These are phyloP conservation scores for Aspergillus mulundensis DNA, from an alignment of 495 filamentous ascomycete species.

Conservation along the genomic window DNA sequence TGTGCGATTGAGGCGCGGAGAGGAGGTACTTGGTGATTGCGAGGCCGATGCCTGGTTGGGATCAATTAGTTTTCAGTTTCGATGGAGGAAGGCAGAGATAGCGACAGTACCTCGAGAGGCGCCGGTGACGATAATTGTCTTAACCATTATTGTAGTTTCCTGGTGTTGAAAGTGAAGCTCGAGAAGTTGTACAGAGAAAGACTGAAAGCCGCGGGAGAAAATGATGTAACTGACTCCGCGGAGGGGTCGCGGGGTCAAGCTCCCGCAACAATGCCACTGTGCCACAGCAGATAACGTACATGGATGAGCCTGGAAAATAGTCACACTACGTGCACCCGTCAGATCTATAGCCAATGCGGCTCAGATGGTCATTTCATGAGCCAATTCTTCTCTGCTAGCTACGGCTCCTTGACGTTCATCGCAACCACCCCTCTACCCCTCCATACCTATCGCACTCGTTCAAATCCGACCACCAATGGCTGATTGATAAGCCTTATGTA, in stretches of 20 bases:
- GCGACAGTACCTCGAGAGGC: slow-evolving; percentile 52
- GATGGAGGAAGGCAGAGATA: not conserved
- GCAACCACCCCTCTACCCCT: no score
- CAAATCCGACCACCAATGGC: no score
- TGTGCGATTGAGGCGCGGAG: slow-evolving; percentile 51
- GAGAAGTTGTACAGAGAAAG: not conserved
- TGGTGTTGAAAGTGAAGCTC: not conserved
- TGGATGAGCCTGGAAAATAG: not conserved
- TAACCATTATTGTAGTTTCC: slow-evolving; percentile 35
- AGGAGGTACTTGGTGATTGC: slow-evolving; percentile 74
- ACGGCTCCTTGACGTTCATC: no score
- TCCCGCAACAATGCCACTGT: not conserved
- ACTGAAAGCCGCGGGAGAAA: not conserved
- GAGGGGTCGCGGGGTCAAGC: not conserved
- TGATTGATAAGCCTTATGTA: no score
- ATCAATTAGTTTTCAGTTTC: not conserved
- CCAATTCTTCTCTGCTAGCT: no score
- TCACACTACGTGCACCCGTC: not conserved
- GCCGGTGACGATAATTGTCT: slow-evolving; percentile 61
- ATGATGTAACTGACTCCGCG: slow-evolving; percentile 5
- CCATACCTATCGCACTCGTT: no score
- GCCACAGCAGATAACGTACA: not conserved
- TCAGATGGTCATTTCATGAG: no score
- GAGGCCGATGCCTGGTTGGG: slow-evolving; percentile 73
- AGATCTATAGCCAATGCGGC: no score